A percentile compares a stretch with the other conserved stretches of the same genome.
phyloP scores from a whole-genome alignment of 768 basidiomycete genomes.

The Lentinula raphanica region DNA sequence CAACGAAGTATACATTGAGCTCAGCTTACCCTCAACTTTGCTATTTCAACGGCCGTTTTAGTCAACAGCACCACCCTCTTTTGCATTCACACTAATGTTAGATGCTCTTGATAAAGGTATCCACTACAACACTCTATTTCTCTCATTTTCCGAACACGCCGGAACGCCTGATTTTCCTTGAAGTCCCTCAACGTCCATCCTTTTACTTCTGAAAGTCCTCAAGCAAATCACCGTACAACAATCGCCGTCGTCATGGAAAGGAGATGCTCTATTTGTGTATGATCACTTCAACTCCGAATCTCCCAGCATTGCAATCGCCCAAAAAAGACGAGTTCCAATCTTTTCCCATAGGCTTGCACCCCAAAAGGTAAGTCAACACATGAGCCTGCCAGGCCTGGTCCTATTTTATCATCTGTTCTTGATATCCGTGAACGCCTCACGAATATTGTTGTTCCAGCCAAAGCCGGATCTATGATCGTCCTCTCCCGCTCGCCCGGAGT shows the following conservation, averaged over 20 bases:
- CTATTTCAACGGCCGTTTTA: too few relatives aligned
- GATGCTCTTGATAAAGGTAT: background rate
- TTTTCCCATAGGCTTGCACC: background rate
- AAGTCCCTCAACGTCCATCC: too few relatives aligned
- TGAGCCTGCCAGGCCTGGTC: background rate
- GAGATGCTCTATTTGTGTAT: background rate
- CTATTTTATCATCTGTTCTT: background rate
- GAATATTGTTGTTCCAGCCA: background rate
- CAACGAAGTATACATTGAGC: too few relatives aligned
- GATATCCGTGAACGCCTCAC: background rate
- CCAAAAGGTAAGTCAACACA: background rate
- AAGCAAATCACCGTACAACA: background rate
- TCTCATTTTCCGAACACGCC: background rate
- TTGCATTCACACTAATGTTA: background rate
- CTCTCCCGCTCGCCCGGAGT: too few relatives aligned
- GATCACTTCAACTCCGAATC: background rate
- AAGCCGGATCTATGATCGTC: constrained; percentile 1
- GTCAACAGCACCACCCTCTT: background rate
- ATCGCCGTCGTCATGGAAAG: background rate
- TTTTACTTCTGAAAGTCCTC: background rate
- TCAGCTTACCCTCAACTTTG: too few relatives aligned
- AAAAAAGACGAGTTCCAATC: too few relatives aligned
- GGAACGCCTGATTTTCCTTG: background rate
- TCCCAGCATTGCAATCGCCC: background rate
- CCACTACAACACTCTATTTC: background rate